These are phyloP conservation scores for Boletus austroedulis DNA, from an alignment of 1,284 basidiomycete species.

Conservation along the genomic window DNA sequence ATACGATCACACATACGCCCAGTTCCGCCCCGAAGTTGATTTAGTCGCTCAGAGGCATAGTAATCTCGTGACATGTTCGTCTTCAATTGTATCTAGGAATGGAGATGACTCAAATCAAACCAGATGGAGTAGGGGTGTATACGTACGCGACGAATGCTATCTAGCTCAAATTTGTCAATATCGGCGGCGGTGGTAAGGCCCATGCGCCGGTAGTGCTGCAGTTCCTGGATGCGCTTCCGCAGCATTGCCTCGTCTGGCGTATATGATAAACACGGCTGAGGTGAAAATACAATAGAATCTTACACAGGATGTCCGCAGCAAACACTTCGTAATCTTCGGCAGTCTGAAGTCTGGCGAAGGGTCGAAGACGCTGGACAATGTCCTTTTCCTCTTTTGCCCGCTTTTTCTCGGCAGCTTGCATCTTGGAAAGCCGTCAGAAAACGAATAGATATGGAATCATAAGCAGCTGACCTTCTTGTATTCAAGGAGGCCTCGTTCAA, in stretches of 20 bases:
- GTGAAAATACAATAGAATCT: slow-evolving; percentile 23
- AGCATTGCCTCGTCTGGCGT: slow-evolving; percentile 77
- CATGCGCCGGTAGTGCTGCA: slow-evolving; percentile 84
- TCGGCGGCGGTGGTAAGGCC: slow-evolving; percentile 83
- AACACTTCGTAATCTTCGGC: slow-evolving; percentile 90
- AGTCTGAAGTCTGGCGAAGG: slow-evolving; percentile 90
- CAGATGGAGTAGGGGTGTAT: background rate
- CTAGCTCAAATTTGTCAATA: slow-evolving; percentile 82
- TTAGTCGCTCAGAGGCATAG: slow-evolving; percentile 49
- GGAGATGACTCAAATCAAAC: background rate
- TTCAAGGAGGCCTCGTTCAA: slow-evolving; percentile 88
- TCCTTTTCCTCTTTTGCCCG: slow-evolving; percentile 90
- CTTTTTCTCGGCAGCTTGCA: slow-evolving; percentile 89
- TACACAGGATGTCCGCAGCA: slow-evolving; percentile 86
- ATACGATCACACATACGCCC: slow-evolving; percentile 44
- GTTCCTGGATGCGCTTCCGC: slow-evolving; percentile 81
- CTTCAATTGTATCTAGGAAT: slow-evolving; percentile 55
- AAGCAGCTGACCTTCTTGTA: slow-evolving; percentile 77
- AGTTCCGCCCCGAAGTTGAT: slow-evolving; percentile 44
- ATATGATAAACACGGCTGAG: background rate
- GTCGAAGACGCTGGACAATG: slow-evolving; percentile 84
- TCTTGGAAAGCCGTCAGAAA: slow-evolving; percentile 44
- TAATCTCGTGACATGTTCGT: slow-evolving; percentile 55
- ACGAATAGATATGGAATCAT: background rate
- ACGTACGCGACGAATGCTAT: slow-evolving; percentile 69